Conservation (phyloP, 2,329 filamentous ascomycete genomes). For the Penicillium sp. region DNA sequence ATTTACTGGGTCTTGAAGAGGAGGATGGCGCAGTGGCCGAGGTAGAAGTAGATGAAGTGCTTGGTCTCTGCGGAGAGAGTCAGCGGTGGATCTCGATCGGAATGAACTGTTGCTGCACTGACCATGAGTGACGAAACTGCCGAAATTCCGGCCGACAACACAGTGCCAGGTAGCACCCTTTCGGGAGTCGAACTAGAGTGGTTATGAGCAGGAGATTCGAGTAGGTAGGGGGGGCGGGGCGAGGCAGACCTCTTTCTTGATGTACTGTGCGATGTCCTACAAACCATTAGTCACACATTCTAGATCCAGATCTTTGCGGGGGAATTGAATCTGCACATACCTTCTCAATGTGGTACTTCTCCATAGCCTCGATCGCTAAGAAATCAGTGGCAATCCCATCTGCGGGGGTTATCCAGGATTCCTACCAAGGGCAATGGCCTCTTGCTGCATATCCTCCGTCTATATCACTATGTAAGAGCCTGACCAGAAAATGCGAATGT, state of each 20-base stretch:
- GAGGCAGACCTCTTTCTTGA: slow-evolving; percentile 78
- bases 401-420: neutral
- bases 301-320: neutral
- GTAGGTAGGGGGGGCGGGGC: slow-evolving; percentile 3
- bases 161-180: slow-evolving; percentile 99
- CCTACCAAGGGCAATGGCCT: slow-evolving; percentile 93
- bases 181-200: slow-evolving; percentile 80
- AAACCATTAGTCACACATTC: slow-evolving; percentile 11
- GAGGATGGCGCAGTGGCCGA: slow-evolving; percentile 95
- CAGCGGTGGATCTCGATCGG: slow-evolving; percentile 7
- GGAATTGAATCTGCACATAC: slow-evolving; percentile 37
- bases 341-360: slow-evolving; percentile 71
- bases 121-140: slow-evolving; percentile 98
- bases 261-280: slow-evolving; percentile 91
- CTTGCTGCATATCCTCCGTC: slow-evolving; percentile 96
- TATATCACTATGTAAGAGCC: slow-evolving; percentile 42
- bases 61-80: slow-evolving; percentile 72
- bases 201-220: slow-evolving; percentile 21
- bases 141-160: slow-evolving; percentile 97
- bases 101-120: slow-evolving; percentile 32
- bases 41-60: slow-evolving; percentile 99
- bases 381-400: slow-evolving; percentile 27
- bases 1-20: slow-evolving; percentile 94
- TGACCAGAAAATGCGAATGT: slow-evolving; percentile 7
- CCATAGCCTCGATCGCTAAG: slow-evolving; percentile 68